phyloP scores from a whole-genome alignment of 2,329 filamentous ascomycete genomes.

The Fusarium fujikuroi region DNA sequence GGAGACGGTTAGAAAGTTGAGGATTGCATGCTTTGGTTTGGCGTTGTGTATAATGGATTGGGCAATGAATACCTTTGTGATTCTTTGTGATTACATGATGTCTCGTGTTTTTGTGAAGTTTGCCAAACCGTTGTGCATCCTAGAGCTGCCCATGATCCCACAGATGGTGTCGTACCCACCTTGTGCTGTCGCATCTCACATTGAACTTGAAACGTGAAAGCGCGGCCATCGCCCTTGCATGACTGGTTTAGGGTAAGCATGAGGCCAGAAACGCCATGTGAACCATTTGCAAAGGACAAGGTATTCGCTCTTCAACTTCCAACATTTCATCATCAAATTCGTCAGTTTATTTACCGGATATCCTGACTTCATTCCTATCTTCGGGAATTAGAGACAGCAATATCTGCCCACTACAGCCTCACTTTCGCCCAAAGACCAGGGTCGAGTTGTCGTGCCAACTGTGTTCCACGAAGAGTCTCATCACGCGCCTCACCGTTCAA shows the following conservation, averaged over 20 bases:
- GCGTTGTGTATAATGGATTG: slow-evolving; percentile 41
- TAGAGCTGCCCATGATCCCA: background rate
- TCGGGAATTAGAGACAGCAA: rapidly evolving
- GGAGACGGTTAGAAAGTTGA: slow-evolving; percentile 5
- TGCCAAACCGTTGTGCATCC: background rate
- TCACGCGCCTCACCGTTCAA: background rate
- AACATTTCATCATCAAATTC: background rate
- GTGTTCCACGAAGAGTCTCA: background rate
- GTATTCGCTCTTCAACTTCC: no score
- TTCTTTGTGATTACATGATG: slow-evolving; percentile 16
- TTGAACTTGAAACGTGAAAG: background rate
- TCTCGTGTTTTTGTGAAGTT: background rate
- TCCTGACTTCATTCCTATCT: background rate
- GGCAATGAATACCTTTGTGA: slow-evolving; percentile 40
- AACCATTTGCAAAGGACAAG: background rate
- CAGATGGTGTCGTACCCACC: background rate
- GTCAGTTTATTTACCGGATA: no score
- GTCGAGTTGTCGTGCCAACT: slow-evolving; percentile 11
- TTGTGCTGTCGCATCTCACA: background rate
- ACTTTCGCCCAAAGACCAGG: background rate
- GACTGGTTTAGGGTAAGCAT: background rate
- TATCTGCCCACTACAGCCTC: background rate
- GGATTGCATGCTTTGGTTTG: slow-evolving; percentile 34
- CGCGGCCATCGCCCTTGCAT: background rate
- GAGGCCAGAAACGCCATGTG: background rate